Conservation (phyloP, 108 stramenopile species). For the Phaeodactylum tricornutum region DNA sequence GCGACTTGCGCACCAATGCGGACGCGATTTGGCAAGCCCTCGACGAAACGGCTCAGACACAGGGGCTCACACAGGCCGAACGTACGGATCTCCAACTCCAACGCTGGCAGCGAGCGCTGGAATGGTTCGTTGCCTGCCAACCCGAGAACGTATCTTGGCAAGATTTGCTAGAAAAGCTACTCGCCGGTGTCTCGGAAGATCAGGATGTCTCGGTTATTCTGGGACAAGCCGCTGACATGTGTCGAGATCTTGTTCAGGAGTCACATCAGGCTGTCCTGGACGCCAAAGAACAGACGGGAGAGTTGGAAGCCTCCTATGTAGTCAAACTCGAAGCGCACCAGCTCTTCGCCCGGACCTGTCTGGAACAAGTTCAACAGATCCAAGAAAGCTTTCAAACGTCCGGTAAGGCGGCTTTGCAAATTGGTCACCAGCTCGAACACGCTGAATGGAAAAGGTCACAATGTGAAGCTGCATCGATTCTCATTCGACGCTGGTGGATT, state of each 20-base stretch:
- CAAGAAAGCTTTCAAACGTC: slow-evolving; percentile 70
- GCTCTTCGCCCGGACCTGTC: slow-evolving; percentile 46
- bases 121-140: slow-evolving; percentile 65
- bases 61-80: slow-evolving; percentile 47
- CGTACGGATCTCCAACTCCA: slow-evolving; percentile 40
- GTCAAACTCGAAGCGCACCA: slow-evolving; percentile 73
- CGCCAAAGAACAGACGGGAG: slow-evolving; percentile 44
- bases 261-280: slow-evolving; percentile 48
- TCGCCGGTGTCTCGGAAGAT: slow-evolving; percentile 46
- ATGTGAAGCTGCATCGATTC: slow-evolving; percentile 60
- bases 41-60: slow-evolving; percentile 4
- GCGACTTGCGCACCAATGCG: no score
- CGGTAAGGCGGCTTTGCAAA: slow-evolving; percentile 69
- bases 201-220: slow-evolving; percentile 63
- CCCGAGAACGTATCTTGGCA: slow-evolving; percentile 37
- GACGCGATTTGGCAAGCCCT: slow-evolving; percentile 25
- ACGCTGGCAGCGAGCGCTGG: slow-evolving; percentile 70
- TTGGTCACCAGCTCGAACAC: slow-evolving; percentile 72
- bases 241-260: slow-evolving; percentile 47
- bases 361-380: slow-evolving; percentile 55
- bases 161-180: slow-evolving; percentile 51
- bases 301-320: slow-evolving; percentile 58
- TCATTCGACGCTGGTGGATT: slow-evolving; percentile 81
- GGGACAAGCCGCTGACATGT: slow-evolving; percentile 51
- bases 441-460: slow-evolving; percentile 71